These are phyloP conservation scores for Arbutus unedo DNA, from an alignment of 148 eudicot species.

Conservation along the genomic window DNA sequence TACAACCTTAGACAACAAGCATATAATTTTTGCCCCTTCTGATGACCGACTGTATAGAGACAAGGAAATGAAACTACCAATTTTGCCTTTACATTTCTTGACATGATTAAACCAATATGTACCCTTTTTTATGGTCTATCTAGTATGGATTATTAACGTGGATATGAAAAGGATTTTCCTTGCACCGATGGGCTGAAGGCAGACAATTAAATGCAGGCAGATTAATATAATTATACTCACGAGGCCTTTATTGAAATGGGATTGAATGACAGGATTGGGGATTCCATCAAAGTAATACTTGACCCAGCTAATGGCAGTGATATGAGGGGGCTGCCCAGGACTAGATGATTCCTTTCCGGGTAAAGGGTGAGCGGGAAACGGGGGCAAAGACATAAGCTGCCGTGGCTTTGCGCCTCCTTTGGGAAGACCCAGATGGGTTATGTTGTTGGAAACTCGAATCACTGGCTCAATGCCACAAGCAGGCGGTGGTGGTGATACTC, in stretches of 20 bases:
- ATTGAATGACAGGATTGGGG: constrained; percentile 46
- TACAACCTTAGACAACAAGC: background rate
- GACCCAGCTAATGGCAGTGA: constrained; percentile 86
- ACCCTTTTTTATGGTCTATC: background rate
- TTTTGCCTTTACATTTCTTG: background rate
- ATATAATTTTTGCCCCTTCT: background rate
- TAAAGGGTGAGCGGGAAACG: constrained; percentile 66
- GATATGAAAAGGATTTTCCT: background rate
- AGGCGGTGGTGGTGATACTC: constrained; percentile 54
- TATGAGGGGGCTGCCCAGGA: constrained; percentile 22
- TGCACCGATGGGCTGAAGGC: background rate
- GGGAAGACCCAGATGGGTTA: constrained; percentile 63
- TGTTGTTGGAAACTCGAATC: constrained; percentile 56
- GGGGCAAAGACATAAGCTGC: constrained; percentile 77
- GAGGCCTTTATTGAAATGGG: constrained; percentile 77
- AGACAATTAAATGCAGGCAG: background rate
- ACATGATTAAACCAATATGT: background rate
- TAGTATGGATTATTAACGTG: background rate
- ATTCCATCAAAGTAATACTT: constrained; percentile 78
- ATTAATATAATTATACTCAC: constrained; percentile 36
- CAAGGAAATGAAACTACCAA: background rate
- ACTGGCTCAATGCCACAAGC: constrained; percentile 38
- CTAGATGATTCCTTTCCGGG: constrained; percentile 51
- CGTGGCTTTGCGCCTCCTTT: constrained; percentile 74
- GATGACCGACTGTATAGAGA: background rate